Evolutionary conservation across 352 stramenopile species (phyloP).

Genomic region (Globisporangium mamillatum): DNA sequence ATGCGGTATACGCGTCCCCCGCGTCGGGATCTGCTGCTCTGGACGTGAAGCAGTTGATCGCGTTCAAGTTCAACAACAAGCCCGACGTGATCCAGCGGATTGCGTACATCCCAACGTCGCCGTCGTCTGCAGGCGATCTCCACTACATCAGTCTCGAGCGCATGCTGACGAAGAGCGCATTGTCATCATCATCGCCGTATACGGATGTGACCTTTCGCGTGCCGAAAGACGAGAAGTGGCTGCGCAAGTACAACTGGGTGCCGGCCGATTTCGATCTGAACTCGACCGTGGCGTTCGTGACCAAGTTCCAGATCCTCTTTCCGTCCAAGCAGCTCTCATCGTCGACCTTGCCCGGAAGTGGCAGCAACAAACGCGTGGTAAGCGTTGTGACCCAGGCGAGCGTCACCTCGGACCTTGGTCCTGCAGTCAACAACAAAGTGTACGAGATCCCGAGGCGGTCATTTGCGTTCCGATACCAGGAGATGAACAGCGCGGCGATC

Average conservation of each 20-base stretch:
- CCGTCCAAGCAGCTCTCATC: not conserved
- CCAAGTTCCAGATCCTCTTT: constrained; percentile 1
- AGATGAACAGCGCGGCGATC: not conserved
- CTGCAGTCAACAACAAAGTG: constrained; percentile 3
- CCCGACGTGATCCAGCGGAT: constrained; percentile 3
- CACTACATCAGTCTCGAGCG: not conserved
- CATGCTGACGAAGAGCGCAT: not conserved
- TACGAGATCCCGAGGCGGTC: constrained; percentile 6
- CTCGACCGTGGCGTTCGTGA: constrained; percentile 1
- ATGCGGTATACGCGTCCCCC: not conserved
- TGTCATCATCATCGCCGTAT: not conserved
- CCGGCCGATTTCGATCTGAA: not conserved
- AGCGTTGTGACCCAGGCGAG: not conserved
- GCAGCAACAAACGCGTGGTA: not conserved
- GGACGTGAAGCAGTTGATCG: constrained; percentile 1
- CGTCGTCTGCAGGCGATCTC: constrained; percentile 1
- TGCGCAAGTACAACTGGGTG: constrained; percentile 5
- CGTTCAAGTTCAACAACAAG: constrained; percentile 8
- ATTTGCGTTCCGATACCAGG: not conserved
- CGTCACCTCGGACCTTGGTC: not conserved
- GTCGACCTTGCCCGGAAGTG: not conserved
- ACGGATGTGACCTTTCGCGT: not conserved
- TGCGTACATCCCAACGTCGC: constrained; percentile 3
- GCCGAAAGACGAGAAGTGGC: not conserved
- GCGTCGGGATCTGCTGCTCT: not conserved